Base-by-base conservation (phyloP, 1,284 basidiomycete genomes). In the Pyrrhoderma noxium region DNA sequence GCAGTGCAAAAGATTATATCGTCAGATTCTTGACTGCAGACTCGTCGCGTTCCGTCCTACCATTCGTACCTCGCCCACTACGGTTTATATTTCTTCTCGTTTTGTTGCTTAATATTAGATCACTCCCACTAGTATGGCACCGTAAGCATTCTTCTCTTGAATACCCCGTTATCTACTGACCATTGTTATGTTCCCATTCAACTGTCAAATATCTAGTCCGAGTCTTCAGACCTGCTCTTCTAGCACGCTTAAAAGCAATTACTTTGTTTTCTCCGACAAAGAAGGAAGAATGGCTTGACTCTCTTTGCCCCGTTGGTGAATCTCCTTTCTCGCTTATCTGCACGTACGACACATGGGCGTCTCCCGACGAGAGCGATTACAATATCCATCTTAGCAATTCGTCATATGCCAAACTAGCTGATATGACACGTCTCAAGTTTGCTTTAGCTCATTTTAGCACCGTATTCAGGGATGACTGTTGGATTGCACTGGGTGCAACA, bases 371-470 rank as follows among this genome's bases (percentile, higher is more conserved):
- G 47, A 74, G 74, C 45, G 87, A 89, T 65, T 80, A 80, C 62
- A 77, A 84, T 61, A 65, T 74, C 13, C 86, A 89, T 61, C 69
- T 89, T 51, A 85, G 82, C 61, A 89, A 89, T 61, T 88, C 85
- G 0, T 80, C 77, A 54, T 89, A 89, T 57, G 77, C 82, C 2
- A 87, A 86, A 72, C 82, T 78, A 54, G 23, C 66, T 46, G 79
- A 82, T 58, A 61, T 65, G 2, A 69, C 69, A 11, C 70, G 78
- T 45, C 74, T 80, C 67, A 65, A 71, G 50, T 67, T 65, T 5
- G 69, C 70, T 1, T 59, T 80, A n/a, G 59, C 65, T 19, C 68
- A 72, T 48, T 80, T 87, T 60, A 81, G 85, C 1, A 74, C 77
- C 3, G 75, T 84, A 59, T 82, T 82, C 59, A 70, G 74, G 14